Evolutionary conservation across 371 early-diverging fungal genomes (phyloP), one percentile per base, ranked within the genome.

Genomic region (Mortierella polycephala): DNA sequence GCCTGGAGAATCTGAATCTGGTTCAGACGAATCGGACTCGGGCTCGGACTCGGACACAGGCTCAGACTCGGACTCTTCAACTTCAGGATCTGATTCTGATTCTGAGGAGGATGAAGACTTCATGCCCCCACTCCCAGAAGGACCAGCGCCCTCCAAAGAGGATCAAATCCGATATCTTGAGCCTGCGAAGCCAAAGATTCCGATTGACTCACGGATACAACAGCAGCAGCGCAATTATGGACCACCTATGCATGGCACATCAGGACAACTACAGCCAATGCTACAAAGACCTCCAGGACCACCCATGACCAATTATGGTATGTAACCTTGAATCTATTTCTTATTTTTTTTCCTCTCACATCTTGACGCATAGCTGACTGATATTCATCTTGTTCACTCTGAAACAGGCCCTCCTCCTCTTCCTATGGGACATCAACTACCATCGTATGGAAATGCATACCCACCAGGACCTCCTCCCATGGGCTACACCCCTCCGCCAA

Each of bases 81-180:
- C 46, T 10, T 72, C 79, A 13, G 69, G 51, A 16, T 65, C 73
- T 21, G 69, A 72, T 18, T 57, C 65, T 0, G 79, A 72, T 1
- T 66, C 60, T 21, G 46, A 44, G 6, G 79, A 77, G 42, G 67
- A 69, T 23, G 73, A 79, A 0, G 44, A 62, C 6, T 79, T 40
- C 23, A 79, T 79, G 73, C 79, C 79, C 8, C 67, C 79, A 5
- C 60, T 79, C 44, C 79, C 79, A 5, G 69, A 72, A 47, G 79
- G 79, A 23, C 63, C 60, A 13, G 63, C 73, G 11, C 79, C 79
- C 7, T 45, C 69, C 11, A 72, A 62, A 21, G 69, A 68, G 14
- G 60, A 66, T 8, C 79, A 79, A 20, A 30, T 53, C 1, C 40
- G 53, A 44, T 69, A 58, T 20, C 51, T 72, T 2, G 69, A 61